Conservation (phyloP, 2,329 filamentous ascomycete species). For the Sarocladiaceae sp. region DNA sequence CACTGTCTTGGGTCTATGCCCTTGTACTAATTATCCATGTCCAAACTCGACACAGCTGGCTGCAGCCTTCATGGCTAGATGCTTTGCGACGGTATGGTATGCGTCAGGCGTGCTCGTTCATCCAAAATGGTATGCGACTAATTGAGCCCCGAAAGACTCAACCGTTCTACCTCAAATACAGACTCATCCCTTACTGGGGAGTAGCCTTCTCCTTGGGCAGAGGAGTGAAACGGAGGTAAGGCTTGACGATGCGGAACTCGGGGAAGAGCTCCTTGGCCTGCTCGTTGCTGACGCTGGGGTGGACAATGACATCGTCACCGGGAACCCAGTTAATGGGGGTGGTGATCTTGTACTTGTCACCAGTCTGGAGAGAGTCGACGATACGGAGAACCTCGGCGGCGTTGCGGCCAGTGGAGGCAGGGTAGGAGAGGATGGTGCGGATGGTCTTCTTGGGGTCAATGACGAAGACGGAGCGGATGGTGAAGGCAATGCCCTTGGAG, state of each 20-base stretch:
- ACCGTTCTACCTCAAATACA: no score
- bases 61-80: no score
- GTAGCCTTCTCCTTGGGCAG: constrained; percentile 48
- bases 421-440: constrained; percentile 88
- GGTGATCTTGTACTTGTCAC: constrained; percentile 83
- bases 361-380: constrained; percentile 74
- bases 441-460: constrained; percentile 94
- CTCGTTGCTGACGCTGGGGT: constrained; percentile 75
- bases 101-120: no score
- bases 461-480: constrained; percentile 91
- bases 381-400: constrained; percentile 74
- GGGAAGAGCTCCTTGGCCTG: constrained; percentile 88
- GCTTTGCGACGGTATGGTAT: no score
- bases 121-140: no score
- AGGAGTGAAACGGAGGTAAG: constrained; percentile 70
- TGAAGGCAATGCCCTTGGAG: constrained; percentile 81
- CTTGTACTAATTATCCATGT: no score
- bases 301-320: constrained; percentile 90
- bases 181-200: neutral
- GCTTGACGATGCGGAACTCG: constrained; percentile 64
- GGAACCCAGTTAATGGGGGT: constrained; percentile 89
- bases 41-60: no score
- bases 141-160: no score
- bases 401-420: constrained; percentile 84
- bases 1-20: neutral